Percentiles rank a stretch among this genome's conserved stretches.
phyloP scores from a whole-genome alignment of 2,329 filamentous ascomycete species.

The Venturia aucupariae region DNA sequence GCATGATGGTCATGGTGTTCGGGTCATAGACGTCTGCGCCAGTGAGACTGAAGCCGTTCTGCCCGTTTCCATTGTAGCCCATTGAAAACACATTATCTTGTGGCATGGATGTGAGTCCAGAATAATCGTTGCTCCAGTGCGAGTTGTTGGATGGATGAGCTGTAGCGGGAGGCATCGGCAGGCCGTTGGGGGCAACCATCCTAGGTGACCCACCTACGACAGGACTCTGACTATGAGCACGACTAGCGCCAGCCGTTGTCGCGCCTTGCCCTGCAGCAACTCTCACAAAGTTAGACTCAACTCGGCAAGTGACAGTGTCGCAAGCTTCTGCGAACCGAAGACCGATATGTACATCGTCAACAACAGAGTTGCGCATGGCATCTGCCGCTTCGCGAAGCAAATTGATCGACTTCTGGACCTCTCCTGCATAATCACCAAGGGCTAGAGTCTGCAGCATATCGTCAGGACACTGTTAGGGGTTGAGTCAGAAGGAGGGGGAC shows the following conservation, averaged over 20 bases:
- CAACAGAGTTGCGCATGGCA: constrained; percentile 66
- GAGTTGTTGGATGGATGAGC: background rate
- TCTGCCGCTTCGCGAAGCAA: constrained; percentile 68
- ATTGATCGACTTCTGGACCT: constrained; percentile 65
- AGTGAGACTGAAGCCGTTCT: background rate
- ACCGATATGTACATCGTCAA: constrained; percentile 79
- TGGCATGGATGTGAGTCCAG: background rate
- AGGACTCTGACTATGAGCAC: background rate
- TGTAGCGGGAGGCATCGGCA: background rate
- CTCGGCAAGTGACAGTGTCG: constrained; percentile 65
- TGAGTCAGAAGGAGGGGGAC: constrained; percentile 1
- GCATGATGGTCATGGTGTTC: constrained; percentile 36
- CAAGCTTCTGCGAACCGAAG: constrained; percentile 75
- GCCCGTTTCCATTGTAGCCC: background rate
- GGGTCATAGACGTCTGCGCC: constrained; percentile 17
- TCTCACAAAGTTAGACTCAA: constrained; percentile 61
- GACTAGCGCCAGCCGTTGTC: constrained; percentile 28
- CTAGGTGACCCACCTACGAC: background rate
- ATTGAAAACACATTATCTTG: background rate
- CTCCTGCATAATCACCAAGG: constrained; percentile 66
- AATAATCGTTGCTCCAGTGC: background rate
- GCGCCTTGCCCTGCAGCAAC: constrained; percentile 41
- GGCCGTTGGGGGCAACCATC: background rate
- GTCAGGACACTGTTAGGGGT: background rate
- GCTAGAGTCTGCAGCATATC: constrained; percentile 52